Evolutionary conservation across 1,284 basidiomycete genomes (phyloP).

Genomic region (Trichosporon ovoides): DNA sequence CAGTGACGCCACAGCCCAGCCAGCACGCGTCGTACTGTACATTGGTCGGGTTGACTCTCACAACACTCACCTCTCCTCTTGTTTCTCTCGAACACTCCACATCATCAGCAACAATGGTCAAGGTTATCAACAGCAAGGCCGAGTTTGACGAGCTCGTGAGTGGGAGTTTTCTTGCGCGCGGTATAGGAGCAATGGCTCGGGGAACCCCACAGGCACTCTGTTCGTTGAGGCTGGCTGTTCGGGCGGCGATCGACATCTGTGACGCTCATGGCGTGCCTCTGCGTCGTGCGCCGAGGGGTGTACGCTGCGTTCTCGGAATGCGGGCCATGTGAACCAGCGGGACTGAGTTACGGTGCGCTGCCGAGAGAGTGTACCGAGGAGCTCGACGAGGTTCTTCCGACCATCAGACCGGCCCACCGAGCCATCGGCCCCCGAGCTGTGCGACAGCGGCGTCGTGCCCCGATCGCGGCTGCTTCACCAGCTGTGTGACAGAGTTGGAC

Average conservation of each 20-base stretch:
- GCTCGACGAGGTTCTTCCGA: neutral
- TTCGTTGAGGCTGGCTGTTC: too few species aligned
- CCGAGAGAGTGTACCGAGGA: neutral
- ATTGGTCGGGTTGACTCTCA: neutral
- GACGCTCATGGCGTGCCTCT: too few species aligned
- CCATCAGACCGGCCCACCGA: neutral
- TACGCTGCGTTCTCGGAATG: too few species aligned
- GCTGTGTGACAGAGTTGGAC: slow-evolving; percentile 13
- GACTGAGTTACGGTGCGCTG: neutral
- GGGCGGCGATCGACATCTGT: too few species aligned
- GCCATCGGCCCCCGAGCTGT: too few species aligned
- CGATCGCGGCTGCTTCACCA: neutral
- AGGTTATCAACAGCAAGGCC: slow-evolving; percentile 54
- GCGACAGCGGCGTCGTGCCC: too few species aligned
- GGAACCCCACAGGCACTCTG: too few species aligned
- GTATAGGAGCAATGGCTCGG: neutral
- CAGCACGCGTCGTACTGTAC: neutral
- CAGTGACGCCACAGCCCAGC: neutral
- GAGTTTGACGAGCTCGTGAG: slow-evolving; percentile 57
- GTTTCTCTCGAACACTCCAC: neutral
- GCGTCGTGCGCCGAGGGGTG: too few species aligned
- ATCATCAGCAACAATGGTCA: slow-evolving; percentile 48
- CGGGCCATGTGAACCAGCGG: neutral
- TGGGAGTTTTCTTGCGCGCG: slow-evolving; percentile 3
- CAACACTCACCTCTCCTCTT: neutral